These are phyloP conservation scores for Plasmodium cynomolgi DNA, from an alignment of 169 alveolate species.

Conservation along the genomic window DNA sequence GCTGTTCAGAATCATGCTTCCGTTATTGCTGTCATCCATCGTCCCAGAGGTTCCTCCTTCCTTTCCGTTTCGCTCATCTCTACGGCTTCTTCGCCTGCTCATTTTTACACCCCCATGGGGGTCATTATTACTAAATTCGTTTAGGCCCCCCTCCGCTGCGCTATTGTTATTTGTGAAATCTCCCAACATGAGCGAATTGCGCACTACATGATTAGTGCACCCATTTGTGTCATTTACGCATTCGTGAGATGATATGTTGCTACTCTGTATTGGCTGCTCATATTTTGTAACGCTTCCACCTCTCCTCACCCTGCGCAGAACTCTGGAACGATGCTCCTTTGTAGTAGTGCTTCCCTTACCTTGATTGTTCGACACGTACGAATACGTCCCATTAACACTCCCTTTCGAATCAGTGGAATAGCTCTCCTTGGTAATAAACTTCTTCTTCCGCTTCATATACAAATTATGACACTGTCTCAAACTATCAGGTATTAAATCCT, in stretches of 20 bases:
- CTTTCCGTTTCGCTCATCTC: slow-evolving; percentile 8
- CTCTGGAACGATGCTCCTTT: not conserved
- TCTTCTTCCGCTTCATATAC: slow-evolving; percentile 19
- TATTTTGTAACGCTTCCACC: not conserved
- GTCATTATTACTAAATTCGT: not conserved
- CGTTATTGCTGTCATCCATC: slow-evolving; percentile 1
- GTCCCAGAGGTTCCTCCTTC: not conserved
- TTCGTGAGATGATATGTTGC: not conserved
- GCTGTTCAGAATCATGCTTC: not conserved
- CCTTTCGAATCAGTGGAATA: slow-evolving; percentile 13
- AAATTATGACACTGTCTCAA: slow-evolving; percentile 45
- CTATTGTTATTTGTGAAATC: not conserved
- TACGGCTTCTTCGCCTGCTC: not conserved
- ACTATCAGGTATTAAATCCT: slow-evolving; percentile 70
- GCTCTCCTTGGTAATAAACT: not conserved
- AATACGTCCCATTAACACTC: slow-evolving; percentile 15
- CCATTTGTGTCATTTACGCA: not conserved
- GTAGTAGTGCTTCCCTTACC: not conserved
- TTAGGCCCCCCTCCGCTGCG: not conserved
- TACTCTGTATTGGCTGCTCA: not conserved
- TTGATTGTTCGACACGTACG: slow-evolving; percentile 19
- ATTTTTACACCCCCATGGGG: not conserved
- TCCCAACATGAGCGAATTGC: not conserved
- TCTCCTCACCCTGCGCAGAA: not conserved
- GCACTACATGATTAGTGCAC: not conserved